Evolutionary conservation across 352 stramenopile species (phyloP).

Genomic region (Globisporangium spinosum): DNA sequence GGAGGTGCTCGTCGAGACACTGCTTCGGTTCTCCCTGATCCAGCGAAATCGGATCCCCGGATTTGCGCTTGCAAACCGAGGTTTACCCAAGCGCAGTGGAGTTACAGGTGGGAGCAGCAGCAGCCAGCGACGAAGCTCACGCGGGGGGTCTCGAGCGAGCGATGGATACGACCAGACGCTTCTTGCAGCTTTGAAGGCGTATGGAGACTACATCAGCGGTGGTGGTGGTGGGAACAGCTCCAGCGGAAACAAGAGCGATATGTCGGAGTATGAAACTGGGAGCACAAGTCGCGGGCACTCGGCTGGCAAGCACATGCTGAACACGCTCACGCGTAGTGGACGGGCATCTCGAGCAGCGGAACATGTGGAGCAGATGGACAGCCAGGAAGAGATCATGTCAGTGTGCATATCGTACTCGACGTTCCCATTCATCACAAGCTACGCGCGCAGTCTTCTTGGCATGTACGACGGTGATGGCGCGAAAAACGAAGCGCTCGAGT

Average conservation of each 20-base stretch:
- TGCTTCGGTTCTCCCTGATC: slow-evolving; percentile 74
- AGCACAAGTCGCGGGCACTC: slow-evolving; percentile 16
- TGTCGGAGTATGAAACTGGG: slow-evolving; percentile 25
- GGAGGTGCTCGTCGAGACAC: slow-evolving; percentile 56
- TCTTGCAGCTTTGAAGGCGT: slow-evolving; percentile 58
- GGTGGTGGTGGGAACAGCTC: slow-evolving; percentile 4
- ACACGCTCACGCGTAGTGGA: slow-evolving; percentile 65
- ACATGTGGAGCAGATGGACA: slow-evolving; percentile 69
- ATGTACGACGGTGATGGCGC: slow-evolving; percentile 66
- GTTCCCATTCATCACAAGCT: slow-evolving; percentile 85
- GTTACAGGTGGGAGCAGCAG: slow-evolving; percentile 29
- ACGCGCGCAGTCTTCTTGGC: slow-evolving; percentile 65
- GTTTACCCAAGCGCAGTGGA: slow-evolving; percentile 43
- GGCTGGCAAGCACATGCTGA: slow-evolving; percentile 50
- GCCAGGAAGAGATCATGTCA: slow-evolving; percentile 61
- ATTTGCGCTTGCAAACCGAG: slow-evolving; percentile 54
- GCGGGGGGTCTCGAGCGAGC: slow-evolving; percentile 24
- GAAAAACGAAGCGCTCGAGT: slow-evolving; percentile 57
- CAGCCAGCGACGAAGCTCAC: slow-evolving; percentile 23
- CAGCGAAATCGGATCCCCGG: slow-evolving; percentile 70
- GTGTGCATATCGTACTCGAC: slow-evolving; percentile 80
- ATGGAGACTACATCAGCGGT: slow-evolving; percentile 69
- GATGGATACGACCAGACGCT: slow-evolving; percentile 59
- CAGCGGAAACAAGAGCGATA: slow-evolving; percentile 23
- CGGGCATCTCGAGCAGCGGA: slow-evolving; percentile 48